Evolutionary conservation across 228 moss, liverwort and hornwort species (phyloP), one percentile per base, ranked within the genome.

Genomic region (Sphagnum magellanicum): DNA sequence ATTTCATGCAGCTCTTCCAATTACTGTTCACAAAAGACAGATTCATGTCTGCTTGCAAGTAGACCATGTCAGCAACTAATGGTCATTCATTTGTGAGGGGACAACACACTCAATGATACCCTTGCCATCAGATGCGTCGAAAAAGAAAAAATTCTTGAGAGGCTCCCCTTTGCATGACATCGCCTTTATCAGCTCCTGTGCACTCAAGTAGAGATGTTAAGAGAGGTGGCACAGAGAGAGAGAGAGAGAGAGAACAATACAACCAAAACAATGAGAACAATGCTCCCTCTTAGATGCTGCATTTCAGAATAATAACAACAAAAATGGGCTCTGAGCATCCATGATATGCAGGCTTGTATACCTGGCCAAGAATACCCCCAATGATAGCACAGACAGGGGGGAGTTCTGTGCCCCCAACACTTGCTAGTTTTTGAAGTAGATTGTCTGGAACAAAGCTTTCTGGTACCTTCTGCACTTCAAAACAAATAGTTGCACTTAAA

Each of bases 361-460:
- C 98, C 94, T 98, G 98, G 60, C 98, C 98, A 59, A 98, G 87
- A 73, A 98, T 81, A 60, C 98, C 98, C 71, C 98, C 98, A 80
- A 92, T 68, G 68, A 94, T 90, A 46, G 98, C 94, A 79, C 83
- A 90, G 14, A 98, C 91, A 66, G 98, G 93, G 67, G 98, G 85
- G 57, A 88, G 80, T 72, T 93, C 93, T 52, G 79, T 81, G 53
- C 68, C 76, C 50, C 90, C 92, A 69, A 84, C 82, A 70, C 78
- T 79, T 32, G 85, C 79, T 72, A 98, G 78, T 68, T 77, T 84
- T 59, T 79, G 76, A 72, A 94, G 72, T 51, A 90, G 64, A 63
- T 17, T 55, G 65, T 92, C 89, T 58, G 85, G 70, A 80, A 88
- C 79, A 67, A 85, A 77, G 63, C 74, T 70, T 68, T 79, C 78